A percentile compares a stretch with the other conserved stretches of the same genome.
Evolutionary conservation across 2,329 filamentous ascomycete species (phyloP).

Genomic region (Trichoderma harzianum): DNA sequence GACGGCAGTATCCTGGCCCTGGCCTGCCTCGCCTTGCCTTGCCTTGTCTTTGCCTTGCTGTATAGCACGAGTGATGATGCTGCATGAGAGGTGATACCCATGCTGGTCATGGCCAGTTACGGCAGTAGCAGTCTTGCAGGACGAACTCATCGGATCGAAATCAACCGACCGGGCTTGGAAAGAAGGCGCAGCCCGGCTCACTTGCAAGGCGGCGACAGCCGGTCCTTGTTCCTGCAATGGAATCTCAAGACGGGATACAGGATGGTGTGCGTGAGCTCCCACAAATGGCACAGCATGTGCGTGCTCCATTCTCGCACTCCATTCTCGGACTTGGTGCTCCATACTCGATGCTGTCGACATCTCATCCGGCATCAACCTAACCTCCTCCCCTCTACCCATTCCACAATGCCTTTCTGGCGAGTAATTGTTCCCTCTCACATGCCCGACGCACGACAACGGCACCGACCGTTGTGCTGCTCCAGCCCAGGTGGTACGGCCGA

Average conservation of each 20-base stretch:
- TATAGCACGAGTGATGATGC: background rate
- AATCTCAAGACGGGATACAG: constrained; percentile 3
- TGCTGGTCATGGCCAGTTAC: background rate
- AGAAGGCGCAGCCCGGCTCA: constrained; percentile 6
- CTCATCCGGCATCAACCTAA: background rate
- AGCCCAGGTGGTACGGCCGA: background rate
- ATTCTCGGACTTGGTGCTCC: background rate
- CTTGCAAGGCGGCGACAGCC: constrained; percentile 10
- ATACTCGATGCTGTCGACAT: background rate
- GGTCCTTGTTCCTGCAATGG: constrained; percentile 5
- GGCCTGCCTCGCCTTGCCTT: background rate
- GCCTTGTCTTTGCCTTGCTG: background rate
- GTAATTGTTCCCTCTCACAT: background rate
- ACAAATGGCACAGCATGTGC: background rate
- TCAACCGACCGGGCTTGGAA: background rate
- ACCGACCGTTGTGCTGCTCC: background rate
- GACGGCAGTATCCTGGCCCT: background rate
- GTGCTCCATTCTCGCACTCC: background rate
- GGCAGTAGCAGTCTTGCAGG: background rate
- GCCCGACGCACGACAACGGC: background rate
- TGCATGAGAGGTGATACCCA: background rate
- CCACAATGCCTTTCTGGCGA: background rate
- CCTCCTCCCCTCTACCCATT: background rate
- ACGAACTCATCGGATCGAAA: background rate
- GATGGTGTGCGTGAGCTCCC: background rate